Base-by-base conservation (phyloP, 1,284 basidiomycete species). In the Tilletia walkeri region DNA sequence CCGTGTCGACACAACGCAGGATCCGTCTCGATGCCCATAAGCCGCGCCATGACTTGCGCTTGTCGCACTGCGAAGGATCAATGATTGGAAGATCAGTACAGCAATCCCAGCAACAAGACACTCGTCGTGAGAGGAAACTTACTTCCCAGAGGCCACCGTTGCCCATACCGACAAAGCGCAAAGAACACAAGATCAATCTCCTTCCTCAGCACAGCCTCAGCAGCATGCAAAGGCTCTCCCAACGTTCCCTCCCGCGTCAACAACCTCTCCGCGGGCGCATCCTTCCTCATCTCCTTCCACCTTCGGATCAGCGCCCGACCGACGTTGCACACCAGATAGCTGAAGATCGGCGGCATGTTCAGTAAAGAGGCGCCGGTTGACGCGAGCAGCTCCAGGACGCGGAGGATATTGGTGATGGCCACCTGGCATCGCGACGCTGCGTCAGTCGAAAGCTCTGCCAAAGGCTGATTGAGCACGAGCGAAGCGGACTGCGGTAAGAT, bases 111-210 rank as follows among this genome's bases (percentile, higher is more conserved):
- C 24, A 30, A 30, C 24, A 30, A 30, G 1, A 30, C 24, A 30
- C 2, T 30, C 24, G 24, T 30, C 24, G 24, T 30, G 24, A 30
- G 6, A 24, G 16, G 16, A 53, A 4, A 72, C 70, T 67, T 68
- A 71, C 69, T 16, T 4, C 65, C 70, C 5, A 71, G 20, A 30
- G 70, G 67, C 70, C 70, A 71, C 18, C 41, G 24, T 38, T 59
- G 45, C 20, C 70, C 70, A 45, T 68, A 68, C n/a, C 41, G 53
- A 56, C 70, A 71, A n/a, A 71, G 66, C 34, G 47, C 61, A 47
- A 39, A 56, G 53, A 70, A 67, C 18, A 70, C 53, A 10, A 70
- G 50, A 69, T 72, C 69, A 53, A 70, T 68, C 45, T 70, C 69
- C 48, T 65, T 69, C 4, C 53, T 39, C 14, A 69, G 18, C 6